Conservation (phyloP, 2,329 filamentous ascomycete species). For the Aspergillus puulaauensis region DNA sequence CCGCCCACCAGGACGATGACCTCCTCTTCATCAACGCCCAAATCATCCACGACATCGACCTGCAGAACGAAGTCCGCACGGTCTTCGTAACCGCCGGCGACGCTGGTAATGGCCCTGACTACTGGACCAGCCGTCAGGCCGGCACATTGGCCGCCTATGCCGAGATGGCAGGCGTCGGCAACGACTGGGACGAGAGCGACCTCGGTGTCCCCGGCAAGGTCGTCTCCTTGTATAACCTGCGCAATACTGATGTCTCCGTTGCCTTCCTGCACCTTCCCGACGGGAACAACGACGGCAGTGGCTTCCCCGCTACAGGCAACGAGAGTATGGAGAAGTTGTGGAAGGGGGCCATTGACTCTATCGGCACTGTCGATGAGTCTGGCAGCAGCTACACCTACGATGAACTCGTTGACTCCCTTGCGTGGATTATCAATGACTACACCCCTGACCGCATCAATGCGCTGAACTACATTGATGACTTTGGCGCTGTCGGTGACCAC, state of each 20-base stretch:
- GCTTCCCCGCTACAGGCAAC: slow-evolving; percentile 5
- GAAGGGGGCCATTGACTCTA: not conserved
- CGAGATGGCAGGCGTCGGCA: slow-evolving; percentile 1
- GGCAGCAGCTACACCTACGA: not conserved
- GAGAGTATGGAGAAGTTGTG: slow-evolving; percentile 8
- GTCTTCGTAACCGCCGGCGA: slow-evolving; percentile 11
- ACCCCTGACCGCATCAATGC: not conserved
- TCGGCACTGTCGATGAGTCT: not conserved
- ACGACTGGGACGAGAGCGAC: slow-evolving; percentile 4
- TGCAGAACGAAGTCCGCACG: not conserved
- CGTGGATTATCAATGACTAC: not conserved
- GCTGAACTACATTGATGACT: slow-evolving; percentile 5
- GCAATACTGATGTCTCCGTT: not conserved
- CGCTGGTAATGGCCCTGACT: not conserved
- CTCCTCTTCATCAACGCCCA: slow-evolving; percentile 6
- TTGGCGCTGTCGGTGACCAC: slow-evolving; percentile 4
- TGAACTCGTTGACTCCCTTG: not conserved
- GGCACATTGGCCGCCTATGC: slow-evolving; percentile 8
- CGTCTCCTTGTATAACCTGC: slow-evolving; percentile 3
- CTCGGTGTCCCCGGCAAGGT: not conserved
- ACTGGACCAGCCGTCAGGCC: slow-evolving; percentile 5
- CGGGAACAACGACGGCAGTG: slow-evolving; percentile 4
- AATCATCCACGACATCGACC: not conserved
- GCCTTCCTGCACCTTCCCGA: slow-evolving; percentile 10
- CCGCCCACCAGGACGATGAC: slow-evolving; percentile 10